A percentile compares a stretch with the other conserved stretches of the same genome.
phyloP scores from a whole-genome alignment of 2,329 filamentous ascomycete species.

The Pseudocercospora fuligena region DNA sequence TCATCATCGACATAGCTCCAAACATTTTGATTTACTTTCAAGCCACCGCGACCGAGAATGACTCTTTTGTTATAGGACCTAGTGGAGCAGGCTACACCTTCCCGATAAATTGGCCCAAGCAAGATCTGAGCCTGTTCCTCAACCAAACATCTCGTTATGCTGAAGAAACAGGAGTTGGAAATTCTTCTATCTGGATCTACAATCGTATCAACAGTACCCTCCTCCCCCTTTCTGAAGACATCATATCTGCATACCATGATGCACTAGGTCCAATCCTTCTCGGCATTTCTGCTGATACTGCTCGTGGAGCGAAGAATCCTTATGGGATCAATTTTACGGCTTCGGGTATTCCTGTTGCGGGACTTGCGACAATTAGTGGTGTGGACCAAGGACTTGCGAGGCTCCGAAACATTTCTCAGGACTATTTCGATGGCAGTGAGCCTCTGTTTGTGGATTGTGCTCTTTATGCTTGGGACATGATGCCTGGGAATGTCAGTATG shows the following conservation, averaged over 20 bases:
- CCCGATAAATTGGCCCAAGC: slow-evolving; percentile 4
- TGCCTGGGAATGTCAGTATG: not conserved
- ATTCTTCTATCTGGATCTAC: slow-evolving; percentile 9
- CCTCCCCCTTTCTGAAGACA: not conserved
- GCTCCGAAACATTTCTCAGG: slow-evolving; percentile 1
- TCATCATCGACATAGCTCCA: slow-evolving; percentile 12
- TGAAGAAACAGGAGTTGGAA: not conserved
- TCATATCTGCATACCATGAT: slow-evolving; percentile 3
- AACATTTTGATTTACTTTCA: slow-evolving; percentile 16
- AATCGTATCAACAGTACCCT: slow-evolving; percentile 12
- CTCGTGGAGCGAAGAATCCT: not conserved
- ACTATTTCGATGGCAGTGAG: slow-evolving; percentile 1
- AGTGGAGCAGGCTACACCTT: slow-evolving; percentile 11
- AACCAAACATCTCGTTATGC: not conserved
- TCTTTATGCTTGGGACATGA: slow-evolving; percentile 13
- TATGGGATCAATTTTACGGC: not conserved
- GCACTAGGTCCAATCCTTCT: not conserved
- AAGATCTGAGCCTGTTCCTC: not conserved
- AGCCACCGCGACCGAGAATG: slow-evolving; percentile 9
- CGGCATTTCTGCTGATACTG: slow-evolving; percentile 1
- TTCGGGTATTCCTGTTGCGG: not conserved
- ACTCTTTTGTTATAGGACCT: slow-evolving; percentile 10
- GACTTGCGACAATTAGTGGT: slow-evolving; percentile 1
- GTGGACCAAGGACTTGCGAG: not conserved
- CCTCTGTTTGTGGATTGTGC: slow-evolving; percentile 13